These are phyloP conservation scores for Boletus coccyginus DNA, from an alignment of 768 basidiomycete genomes.

Conservation along the genomic window DNA sequence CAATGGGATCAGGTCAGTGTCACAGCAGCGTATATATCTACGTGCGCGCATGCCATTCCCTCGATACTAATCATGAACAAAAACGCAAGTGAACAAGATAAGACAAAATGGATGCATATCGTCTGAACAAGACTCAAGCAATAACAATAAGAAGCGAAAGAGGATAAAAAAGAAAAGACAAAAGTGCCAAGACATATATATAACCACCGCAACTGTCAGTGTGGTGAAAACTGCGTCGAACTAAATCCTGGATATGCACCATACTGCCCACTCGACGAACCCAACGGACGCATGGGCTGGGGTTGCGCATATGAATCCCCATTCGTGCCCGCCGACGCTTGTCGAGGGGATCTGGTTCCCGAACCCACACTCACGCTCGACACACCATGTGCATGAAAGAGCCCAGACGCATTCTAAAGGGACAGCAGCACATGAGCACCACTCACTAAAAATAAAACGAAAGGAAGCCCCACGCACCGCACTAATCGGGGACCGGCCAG, in stretches of 20 bases:
- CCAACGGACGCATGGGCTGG: conserved; percentile 20
- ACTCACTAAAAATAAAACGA: not conserved
- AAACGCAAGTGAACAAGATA: not conserved
- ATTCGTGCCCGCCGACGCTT: conserved; percentile 1
- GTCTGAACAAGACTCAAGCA: conserved; percentile 7
- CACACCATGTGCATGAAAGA: conserved; percentile 19
- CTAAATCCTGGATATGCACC: conserved; percentile 18
- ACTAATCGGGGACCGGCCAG: conserved; percentile 30
- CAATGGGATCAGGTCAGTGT: not conserved
- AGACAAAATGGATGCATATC: conserved; percentile 1
- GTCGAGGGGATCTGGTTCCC: conserved; percentile 20
- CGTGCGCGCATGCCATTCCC: not conserved
- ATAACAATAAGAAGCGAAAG: conserved; percentile 22
- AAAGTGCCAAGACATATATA: not conserved
- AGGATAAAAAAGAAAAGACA: not conserved
- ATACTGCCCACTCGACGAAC: conserved; percentile 15
- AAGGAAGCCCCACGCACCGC: conserved; percentile 15
- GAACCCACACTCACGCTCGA: conserved; percentile 7
- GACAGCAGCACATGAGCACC: conserved; percentile 1
- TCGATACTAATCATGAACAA: not conserved
- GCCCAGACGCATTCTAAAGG: conserved; percentile 22
- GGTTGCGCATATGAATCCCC: conserved; percentile 23
- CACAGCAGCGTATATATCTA: not conserved
- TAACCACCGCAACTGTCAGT: not conserved
- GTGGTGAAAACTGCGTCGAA: conserved; percentile 24